A percentile compares a stretch with the other conserved stretches of the same genome.
Evolutionary conservation across 805 yeast genomes (phyloP).

Genomic region (Brettanomyces anomalus): DNA sequence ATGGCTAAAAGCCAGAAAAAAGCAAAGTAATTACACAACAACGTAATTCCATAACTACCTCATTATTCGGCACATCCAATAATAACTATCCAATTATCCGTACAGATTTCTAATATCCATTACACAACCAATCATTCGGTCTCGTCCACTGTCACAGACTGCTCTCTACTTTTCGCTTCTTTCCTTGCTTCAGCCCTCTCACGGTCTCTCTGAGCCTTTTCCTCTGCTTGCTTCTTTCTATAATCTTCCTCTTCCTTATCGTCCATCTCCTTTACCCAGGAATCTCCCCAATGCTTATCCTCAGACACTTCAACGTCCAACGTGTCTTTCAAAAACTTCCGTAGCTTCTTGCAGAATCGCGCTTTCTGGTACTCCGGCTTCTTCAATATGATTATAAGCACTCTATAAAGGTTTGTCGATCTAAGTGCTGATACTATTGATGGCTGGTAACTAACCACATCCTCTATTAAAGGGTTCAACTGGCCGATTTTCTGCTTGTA

Average conservation of each 20-base stretch:
- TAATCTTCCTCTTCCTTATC: conserved; percentile 13
- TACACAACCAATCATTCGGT: too few relatives aligned
- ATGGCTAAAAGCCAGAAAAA: too few relatives aligned
- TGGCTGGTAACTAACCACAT: conserved; percentile 13
- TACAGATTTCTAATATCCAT: too few relatives aligned
- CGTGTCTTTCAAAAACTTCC: conserved; percentile 16
- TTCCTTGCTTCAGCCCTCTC: conserved; percentile 54
- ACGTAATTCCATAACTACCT: too few relatives aligned
- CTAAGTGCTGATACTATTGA: conserved; percentile 24
- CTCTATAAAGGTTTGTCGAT: conserved; percentile 23
- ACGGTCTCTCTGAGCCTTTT: conserved; percentile 31
- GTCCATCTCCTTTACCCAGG: conserved; percentile 15
- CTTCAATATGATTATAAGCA: conserved; percentile 25
- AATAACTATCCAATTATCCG: too few relatives aligned
- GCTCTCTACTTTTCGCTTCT: conserved; percentile 11
- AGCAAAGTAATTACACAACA: too few relatives aligned
- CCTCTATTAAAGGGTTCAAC: conserved; percentile 16
- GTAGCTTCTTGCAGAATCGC: conserved; percentile 12
- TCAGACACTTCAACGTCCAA: conserved; percentile 20
- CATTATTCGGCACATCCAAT: too few relatives aligned
- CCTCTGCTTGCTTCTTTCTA: conserved; percentile 26
- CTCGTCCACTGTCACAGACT: neutral
- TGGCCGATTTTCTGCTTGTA: conserved; percentile 13
- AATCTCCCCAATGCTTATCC: conserved; percentile 23
- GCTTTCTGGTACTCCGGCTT: conserved; percentile 26